A percentile compares a stretch with the other conserved stretches of the same genome.
Evolutionary conservation across 1,284 basidiomycete species (phyloP).

Genomic region (Mycosarcoma mackinlayi): DNA sequence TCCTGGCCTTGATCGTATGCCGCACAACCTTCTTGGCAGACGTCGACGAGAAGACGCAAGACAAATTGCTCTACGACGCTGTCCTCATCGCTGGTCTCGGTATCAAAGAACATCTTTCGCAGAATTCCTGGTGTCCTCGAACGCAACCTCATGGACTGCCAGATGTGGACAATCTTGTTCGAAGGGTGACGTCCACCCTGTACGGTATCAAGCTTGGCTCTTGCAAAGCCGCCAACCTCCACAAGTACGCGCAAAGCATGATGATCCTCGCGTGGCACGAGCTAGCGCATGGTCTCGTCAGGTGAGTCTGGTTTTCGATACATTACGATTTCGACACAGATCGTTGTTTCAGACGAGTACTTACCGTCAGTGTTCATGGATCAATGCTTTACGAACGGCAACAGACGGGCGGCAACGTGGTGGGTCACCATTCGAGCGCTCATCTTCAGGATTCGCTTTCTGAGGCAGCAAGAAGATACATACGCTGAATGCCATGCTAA

Average conservation of each 20-base stretch:
- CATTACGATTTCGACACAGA: not conserved
- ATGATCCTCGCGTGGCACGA: conserved; percentile 49
- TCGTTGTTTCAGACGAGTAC: too few species aligned
- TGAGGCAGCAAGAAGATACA: conserved; percentile 1
- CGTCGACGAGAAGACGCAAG: not conserved
- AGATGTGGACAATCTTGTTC: not conserved
- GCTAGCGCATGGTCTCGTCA: conserved; percentile 16
- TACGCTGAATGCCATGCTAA: conserved; percentile 16
- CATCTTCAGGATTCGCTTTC: conserved; percentile 6
- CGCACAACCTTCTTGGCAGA: conserved; percentile 18
- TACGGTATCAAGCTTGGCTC: conserved; percentile 6
- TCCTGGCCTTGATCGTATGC: conserved; percentile 30
- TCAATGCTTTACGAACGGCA: not conserved
- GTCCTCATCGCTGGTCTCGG: conserved; percentile 21
- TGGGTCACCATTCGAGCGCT: conserved; percentile 16
- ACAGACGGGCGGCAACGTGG: conserved; percentile 30
- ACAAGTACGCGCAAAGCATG: conserved; percentile 15
- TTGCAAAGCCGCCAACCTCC: conserved; percentile 7
- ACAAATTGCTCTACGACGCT: conserved; percentile 11
- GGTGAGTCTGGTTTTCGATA: conserved; percentile 14
- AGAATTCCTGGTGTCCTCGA: not conserved
- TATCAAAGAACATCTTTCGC: conserved; percentile 1
- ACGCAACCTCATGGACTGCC: not conserved
- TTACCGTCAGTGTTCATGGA: too few species aligned
- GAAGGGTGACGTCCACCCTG: not conserved